A percentile compares a stretch with the other conserved stretches of the same genome.
Evolutionary conservation across 2,329 filamentous ascomycete genomes (phyloP).

Genomic region (Aureobasidium uvarum): DNA sequence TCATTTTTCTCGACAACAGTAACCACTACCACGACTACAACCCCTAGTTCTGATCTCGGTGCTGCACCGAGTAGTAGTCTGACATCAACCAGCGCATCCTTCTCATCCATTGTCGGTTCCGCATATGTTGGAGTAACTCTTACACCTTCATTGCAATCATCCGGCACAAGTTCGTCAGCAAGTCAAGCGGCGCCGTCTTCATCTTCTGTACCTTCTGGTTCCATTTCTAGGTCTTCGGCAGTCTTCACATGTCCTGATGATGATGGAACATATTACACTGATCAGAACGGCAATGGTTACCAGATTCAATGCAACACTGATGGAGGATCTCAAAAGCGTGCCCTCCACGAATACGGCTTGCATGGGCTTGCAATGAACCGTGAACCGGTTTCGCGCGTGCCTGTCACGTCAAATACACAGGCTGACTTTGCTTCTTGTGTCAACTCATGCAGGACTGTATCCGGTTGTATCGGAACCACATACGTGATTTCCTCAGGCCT

Average conservation of each 20-base stretch:
- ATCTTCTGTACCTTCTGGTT: background rate
- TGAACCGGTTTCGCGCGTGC: background rate
- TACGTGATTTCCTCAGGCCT: background rate
- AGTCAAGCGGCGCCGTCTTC: background rate
- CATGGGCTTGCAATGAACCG: background rate
- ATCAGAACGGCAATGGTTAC: background rate
- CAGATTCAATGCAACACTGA: constrained; percentile 4
- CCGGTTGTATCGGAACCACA: background rate
- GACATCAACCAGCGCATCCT: background rate
- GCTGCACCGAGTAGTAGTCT: background rate
- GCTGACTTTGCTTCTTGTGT: constrained; percentile 6
- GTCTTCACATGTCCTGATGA: constrained; percentile 15
- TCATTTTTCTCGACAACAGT: background rate
- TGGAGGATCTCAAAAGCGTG: background rate
- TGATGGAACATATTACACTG: constrained; percentile 5
- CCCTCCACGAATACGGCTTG: background rate
- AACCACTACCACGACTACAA: constrained; percentile 4
- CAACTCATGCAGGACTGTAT: background rate
- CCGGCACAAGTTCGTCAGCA: background rate
- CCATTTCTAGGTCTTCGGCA: background rate
- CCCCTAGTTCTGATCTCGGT: background rate
- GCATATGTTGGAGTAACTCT: constrained; percentile 4
- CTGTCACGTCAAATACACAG: background rate
- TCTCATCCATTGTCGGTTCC: background rate
- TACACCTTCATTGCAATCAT: background rate